phyloP scores from a whole-genome alignment of 352 stramenopile species.

The Phytophthora cactorum region DNA sequence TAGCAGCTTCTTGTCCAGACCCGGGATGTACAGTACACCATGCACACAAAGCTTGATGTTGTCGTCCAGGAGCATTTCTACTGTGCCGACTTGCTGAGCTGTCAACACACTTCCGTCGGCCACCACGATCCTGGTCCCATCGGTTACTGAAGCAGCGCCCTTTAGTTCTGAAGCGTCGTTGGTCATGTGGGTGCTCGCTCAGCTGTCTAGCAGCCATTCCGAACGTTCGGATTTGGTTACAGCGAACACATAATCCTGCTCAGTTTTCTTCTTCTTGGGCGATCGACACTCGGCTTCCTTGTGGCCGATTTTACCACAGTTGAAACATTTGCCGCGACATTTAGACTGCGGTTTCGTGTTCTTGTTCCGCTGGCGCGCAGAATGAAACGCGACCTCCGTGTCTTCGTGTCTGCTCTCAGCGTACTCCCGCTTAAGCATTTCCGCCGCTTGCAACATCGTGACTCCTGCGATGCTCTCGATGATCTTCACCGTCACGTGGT shows the following conservation, averaged over 20 bases:
- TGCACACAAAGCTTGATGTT: neutral
- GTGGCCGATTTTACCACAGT: conserved; percentile 3
- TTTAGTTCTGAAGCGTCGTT: neutral
- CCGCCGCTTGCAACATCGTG: neutral
- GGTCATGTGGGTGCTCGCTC: conserved; percentile 1
- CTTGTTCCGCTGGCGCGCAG: neutral
- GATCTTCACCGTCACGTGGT: conserved; percentile 2
- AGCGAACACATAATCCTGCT: neutral
- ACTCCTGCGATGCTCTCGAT: neutral
- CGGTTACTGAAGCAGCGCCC: neutral
- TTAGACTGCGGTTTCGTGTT: neutral
- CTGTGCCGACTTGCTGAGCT: neutral
- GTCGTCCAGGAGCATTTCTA: conserved; percentile 1
- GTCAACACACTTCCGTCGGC: conserved; percentile 2
- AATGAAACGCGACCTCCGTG: neutral
- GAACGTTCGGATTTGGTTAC: neutral
- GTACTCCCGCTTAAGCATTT: conserved; percentile 4
- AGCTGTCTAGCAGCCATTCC: neutral
- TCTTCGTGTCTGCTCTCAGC: neutral
- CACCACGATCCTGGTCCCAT: neutral
- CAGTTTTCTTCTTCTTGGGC: neutral
- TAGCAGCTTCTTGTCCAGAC: neutral
- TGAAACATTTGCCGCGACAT: conserved; percentile 1
- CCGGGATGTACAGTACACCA: conserved; percentile 1
- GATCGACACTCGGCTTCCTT: conserved; percentile 1